These are phyloP conservation scores for Alternaria triticimaculans DNA, from an alignment of 2,329 filamentous ascomycete genomes.

Conservation along the genomic window DNA sequence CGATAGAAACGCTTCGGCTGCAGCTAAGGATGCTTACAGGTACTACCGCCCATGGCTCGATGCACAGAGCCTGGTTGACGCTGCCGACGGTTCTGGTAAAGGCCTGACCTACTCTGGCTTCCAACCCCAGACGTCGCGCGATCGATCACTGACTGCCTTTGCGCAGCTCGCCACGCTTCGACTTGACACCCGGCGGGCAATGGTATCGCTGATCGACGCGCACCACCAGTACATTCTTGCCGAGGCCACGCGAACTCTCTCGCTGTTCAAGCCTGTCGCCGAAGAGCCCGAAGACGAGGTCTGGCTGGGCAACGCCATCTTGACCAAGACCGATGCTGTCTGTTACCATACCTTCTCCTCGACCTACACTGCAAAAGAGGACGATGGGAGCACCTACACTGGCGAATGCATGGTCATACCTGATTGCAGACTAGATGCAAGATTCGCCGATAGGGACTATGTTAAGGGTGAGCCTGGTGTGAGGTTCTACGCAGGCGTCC, in stretches of 20 bases:
- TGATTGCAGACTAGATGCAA: conserved; percentile 32
- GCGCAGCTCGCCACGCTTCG: conserved; percentile 46
- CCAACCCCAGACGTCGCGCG: conserved; percentile 27
- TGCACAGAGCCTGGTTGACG: conserved; percentile 40
- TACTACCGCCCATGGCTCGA: conserved; percentile 48
- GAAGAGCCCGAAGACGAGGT: conserved; percentile 32
- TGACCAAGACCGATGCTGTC: conserved; percentile 37
- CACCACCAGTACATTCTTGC: conserved; percentile 48
- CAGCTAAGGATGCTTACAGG: conserved; percentile 19
- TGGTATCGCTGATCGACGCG: conserved; percentile 49
- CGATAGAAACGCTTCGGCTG: not conserved
- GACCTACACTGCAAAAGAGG: conserved; percentile 28
- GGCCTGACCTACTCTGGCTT: conserved; percentile 35
- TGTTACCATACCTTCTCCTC: conserved; percentile 39
- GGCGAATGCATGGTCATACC: conserved; percentile 36
- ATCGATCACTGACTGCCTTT: conserved; percentile 45
- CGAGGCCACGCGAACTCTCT: conserved; percentile 47
- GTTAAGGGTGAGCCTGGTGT: conserved; percentile 36
- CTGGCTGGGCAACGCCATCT: conserved; percentile 42
- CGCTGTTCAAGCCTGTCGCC: conserved; percentile 36
- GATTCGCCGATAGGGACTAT: conserved; percentile 34
- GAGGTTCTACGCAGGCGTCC: conserved; percentile 44
- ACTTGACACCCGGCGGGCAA: conserved; percentile 40
- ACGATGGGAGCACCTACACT: conserved; percentile 22
- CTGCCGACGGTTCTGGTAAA: conserved; percentile 30